A percentile compares a stretch with the other conserved stretches of the same genome.
phyloP scores from a whole-genome alignment of 2,329 filamentous ascomycete species.

The Fusarium foetens region DNA sequence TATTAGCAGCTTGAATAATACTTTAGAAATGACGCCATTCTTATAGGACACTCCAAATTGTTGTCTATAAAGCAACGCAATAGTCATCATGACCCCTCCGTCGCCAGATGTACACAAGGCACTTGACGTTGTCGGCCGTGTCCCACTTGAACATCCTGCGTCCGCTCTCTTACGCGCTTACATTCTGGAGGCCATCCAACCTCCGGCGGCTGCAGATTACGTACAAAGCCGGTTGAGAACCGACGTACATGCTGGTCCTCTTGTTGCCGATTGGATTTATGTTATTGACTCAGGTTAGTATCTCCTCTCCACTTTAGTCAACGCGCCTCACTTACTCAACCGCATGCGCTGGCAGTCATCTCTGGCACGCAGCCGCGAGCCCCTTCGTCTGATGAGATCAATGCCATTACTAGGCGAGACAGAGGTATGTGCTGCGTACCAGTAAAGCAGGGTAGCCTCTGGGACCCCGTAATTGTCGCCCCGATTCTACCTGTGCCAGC shows the following conservation, averaged over 20 bases:
- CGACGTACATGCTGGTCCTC: not conserved
- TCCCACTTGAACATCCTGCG: not conserved
- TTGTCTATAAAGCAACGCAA: fast-evolving
- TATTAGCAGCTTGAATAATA: fast-evolving
- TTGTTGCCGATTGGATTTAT: not conserved
- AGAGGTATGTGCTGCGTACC: not conserved
- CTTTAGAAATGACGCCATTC: fast-evolving
- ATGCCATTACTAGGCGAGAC: not conserved
- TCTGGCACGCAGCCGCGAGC: not conserved
- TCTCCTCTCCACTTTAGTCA: fast-evolving
- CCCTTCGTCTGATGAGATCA: fast-evolving
- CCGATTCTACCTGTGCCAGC: not conserved
- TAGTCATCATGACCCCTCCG: fast-evolving
- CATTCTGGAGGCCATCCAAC: fast-evolving
- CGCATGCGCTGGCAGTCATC: fast-evolving
- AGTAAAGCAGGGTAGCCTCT: fast-evolving
- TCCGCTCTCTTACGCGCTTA: fast-evolving
- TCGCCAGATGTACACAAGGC: not conserved
- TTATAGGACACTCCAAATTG: fast-evolving
- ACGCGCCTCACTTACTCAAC: fast-evolving
- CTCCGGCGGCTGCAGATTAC: not conserved
- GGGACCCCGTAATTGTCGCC: not conserved
- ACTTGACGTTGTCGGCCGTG: fast-evolving
- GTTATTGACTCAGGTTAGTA: not conserved
- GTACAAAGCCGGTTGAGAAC: fast-evolving